Evolutionary conservation across 805 yeast species (phyloP).

Genomic region (Candida sithepensis): DNA sequence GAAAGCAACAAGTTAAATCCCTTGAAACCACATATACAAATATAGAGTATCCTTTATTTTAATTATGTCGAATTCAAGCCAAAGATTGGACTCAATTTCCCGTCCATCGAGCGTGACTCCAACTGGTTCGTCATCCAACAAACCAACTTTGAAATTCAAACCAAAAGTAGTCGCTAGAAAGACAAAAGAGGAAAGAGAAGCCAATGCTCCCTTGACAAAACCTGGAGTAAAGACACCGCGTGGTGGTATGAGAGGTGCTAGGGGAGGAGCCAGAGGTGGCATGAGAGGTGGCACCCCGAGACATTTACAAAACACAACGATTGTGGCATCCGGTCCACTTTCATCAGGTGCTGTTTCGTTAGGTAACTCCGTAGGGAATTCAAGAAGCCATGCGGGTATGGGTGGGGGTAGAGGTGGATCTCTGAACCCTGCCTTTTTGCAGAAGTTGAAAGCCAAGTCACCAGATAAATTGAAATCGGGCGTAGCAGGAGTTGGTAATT

Average conservation of each 20-base stretch:
- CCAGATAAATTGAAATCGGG: slow-evolving; percentile 4
- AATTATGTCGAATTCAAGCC: slow-evolving; percentile 18
- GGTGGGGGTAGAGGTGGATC: slow-evolving; percentile 26
- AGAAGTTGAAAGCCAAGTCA: slow-evolving; percentile 13
- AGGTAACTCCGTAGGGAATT: slow-evolving; percentile 26
- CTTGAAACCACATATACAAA: no score
- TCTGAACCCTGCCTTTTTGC: slow-evolving; percentile 34
- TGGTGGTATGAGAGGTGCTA: slow-evolving; percentile 20
- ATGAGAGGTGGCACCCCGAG: slow-evolving; percentile 35
- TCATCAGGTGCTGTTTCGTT: slow-evolving; percentile 59
- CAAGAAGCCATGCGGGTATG: slow-evolving; percentile 6
- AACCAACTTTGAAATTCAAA: slow-evolving; percentile 67
- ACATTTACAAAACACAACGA: slow-evolving; percentile 46
- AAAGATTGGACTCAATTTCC: slow-evolving; percentile 37
- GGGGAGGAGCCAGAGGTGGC: slow-evolving; percentile 30
- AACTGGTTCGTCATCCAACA: slow-evolving; percentile 16
- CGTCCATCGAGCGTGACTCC: slow-evolving; percentile 24
- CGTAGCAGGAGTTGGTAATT: not conserved
- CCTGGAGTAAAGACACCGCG: slow-evolving; percentile 35
- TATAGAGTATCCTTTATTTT: slow-evolving; percentile 1
- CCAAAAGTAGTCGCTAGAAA: slow-evolving; percentile 87
- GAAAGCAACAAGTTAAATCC: no score
- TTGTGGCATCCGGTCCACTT: slow-evolving; percentile 71
- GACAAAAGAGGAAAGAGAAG: slow-evolving; percentile 78
- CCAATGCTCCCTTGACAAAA: slow-evolving; percentile 52